Evolutionary conservation across 2,329 filamentous ascomycete species (phyloP).

Genomic region (Aspergillus felis): DNA sequence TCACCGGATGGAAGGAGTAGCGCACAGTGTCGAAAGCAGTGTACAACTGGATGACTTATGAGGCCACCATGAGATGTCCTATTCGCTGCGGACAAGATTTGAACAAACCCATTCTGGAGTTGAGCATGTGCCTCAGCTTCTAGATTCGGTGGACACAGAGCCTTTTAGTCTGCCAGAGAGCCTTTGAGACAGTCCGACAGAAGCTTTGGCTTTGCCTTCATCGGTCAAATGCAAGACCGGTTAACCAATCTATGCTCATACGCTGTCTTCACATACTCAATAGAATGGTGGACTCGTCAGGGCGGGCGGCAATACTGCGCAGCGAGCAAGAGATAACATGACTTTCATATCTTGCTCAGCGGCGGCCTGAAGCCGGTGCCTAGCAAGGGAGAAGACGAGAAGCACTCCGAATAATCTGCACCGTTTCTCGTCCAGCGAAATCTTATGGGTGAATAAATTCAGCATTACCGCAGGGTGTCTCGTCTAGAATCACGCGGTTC

Average conservation of each 20-base stretch:
- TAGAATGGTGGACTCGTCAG: neutral
- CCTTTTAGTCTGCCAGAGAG: neutral
- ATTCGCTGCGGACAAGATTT: neutral
- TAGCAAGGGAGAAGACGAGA: neutral
- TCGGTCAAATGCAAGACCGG: neutral
- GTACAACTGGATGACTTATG: too few relatives aligned
- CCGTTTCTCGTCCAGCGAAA: neutral
- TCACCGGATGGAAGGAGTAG: too few relatives aligned
- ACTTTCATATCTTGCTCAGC: neutral
- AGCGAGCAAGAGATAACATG: neutral
- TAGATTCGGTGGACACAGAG: neutral
- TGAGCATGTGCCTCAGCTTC: neutral
- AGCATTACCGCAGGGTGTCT: neutral
- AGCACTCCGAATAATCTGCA: neutral
- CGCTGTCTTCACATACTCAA: neutral
- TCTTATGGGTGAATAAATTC: neutral
- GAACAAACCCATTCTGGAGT: neutral
- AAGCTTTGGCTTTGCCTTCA: neutral
- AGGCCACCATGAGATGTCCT: too few relatives aligned
- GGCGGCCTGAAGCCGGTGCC: neutral
- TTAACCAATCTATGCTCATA: neutral
- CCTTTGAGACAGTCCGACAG: neutral
- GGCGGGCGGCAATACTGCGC: too few relatives aligned
- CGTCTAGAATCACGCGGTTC: neutral
- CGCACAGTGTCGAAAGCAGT: too few relatives aligned